These are phyloP conservation scores for Podila epigama DNA, from an alignment of 192 early-diverging fungal genomes.

Conservation along the genomic window DNA sequence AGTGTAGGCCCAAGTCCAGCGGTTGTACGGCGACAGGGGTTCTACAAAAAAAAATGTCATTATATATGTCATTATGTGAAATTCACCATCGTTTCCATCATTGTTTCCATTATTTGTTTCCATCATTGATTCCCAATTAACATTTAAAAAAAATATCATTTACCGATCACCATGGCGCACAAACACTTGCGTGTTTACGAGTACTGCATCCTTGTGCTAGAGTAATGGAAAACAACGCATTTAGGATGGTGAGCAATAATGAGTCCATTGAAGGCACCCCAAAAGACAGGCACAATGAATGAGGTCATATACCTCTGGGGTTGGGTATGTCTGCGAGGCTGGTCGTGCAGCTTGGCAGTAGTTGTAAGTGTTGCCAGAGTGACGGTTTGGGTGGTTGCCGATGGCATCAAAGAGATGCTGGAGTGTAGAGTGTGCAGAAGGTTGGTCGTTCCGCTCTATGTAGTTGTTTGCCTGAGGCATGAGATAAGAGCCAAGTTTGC, in stretches of 20 bases:
- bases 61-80: not conserved
- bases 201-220: conserved; percentile 17
- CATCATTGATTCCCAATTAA: too few species aligned
- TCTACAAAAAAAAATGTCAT: conserved; percentile 12
- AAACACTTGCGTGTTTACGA: conserved; percentile 27
- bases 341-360: conserved; percentile 36
- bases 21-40: conserved; percentile 19
- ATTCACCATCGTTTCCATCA: too few species aligned
- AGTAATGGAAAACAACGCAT: not conserved
- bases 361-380: conserved; percentile 4
- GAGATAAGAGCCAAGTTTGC: not conserved
- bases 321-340: conserved; percentile 15
- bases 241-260: not conserved
- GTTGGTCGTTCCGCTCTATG: not conserved
- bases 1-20: conserved; percentile 21
- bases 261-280: not conserved
- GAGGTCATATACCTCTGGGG: conserved; percentile 10
- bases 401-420: conserved; percentile 5
- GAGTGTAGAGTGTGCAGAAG: conserved; percentile 7
- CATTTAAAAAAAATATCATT: not conserved
- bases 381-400: not conserved
- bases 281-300: too few species aligned
- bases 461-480: not conserved
- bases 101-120: too few species aligned
- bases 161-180: conserved; percentile 49